Conservation (phyloP, 164 flowering plant genomes). For the Magnolia changhungtana region DNA sequence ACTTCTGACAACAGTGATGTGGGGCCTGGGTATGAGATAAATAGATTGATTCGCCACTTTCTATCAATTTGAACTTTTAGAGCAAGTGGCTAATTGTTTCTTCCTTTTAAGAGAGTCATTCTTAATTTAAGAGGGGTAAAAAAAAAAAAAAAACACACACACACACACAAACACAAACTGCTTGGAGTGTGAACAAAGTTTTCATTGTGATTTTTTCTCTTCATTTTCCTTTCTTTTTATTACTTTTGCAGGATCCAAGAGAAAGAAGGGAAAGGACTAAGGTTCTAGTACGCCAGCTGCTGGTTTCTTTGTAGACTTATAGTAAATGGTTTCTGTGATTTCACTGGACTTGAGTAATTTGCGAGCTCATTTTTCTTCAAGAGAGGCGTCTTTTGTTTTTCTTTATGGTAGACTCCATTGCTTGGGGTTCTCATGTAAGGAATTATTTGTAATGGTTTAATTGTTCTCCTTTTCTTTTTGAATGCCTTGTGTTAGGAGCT, state of each 20-base stretch:
- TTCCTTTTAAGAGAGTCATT: too few relatives aligned
- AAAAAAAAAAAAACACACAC: too few relatives aligned
- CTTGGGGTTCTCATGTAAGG: not conserved
- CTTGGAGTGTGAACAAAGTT: too few relatives aligned
- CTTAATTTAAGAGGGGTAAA: too few relatives aligned
- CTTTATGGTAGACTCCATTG: not conserved
- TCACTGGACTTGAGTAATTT: not conserved
- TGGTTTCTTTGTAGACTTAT: not conserved
- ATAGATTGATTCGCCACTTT: too few relatives aligned
- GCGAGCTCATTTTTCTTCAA: not conserved
- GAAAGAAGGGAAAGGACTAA: not conserved
- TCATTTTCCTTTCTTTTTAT: too few relatives aligned
- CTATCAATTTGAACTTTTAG: too few relatives aligned
- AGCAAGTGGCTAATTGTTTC: too few relatives aligned
- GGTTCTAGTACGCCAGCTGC: not conserved
- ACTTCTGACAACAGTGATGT: too few relatives aligned
- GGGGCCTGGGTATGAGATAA: too few relatives aligned
- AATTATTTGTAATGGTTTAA: not conserved
- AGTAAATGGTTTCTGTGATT: not conserved
- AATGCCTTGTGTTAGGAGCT: not conserved
- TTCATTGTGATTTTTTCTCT: too few relatives aligned
- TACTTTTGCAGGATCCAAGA: not conserved
- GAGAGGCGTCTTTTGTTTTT: not conserved
- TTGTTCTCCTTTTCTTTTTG: not conserved
- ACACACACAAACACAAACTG: too few relatives aligned